Evolutionary conservation across 2,329 filamentous ascomycete species (phyloP), one percentile per base, ranked within the genome.

Genomic region (Monosporascus sp.): DNA sequence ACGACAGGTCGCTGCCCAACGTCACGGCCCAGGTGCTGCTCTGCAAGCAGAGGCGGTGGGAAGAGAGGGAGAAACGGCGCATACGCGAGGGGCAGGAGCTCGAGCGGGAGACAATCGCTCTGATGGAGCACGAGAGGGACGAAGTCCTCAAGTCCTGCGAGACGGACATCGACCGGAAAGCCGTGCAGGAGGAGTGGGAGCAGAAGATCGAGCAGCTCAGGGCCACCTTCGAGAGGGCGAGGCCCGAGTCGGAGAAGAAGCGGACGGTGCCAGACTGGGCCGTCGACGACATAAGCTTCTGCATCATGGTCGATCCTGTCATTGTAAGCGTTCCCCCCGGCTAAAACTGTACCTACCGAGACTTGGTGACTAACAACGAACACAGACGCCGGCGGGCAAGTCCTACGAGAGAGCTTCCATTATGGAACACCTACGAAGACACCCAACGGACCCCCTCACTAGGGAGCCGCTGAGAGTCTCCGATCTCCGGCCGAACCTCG

Each of bases 351-450:
- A 41, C 38, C 38, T 41, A n/a, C 7, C 38, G n/a, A 17, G 22
- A 45, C 1, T 15, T 9, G n/a, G 22, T 24, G 17, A 17, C 20
- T 51, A 49, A 55, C 31, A 35, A n/a, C 48, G 27, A 35, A 44
- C 55, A 61, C 70, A 76, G 86, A 93, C 89, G 1, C 91, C 88
- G 64, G 92, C 88, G 1, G 94, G 94, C 14, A 89, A 92, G 59
- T 94, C 88, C 1, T 99, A 96, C 68, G 94, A 97, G 69, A 82
- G 93, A 43, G 80, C 89, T 0, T 89, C 89, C 17, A 87, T 99
- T 56, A 78, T 91, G 65, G 90, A 96, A 70, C 91, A 97, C 67
- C 77, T 99, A 25, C 87, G 88, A 63, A 79, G 88, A 22, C 83
- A 83, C 36, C 78, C 79, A 1, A 88, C 82, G 15, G 94, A 99